Evolutionary conservation across 2,329 filamentous ascomycete species (phyloP), one percentile per base, ranked within the genome.

Genomic region (Xylariaceae sp.): DNA sequence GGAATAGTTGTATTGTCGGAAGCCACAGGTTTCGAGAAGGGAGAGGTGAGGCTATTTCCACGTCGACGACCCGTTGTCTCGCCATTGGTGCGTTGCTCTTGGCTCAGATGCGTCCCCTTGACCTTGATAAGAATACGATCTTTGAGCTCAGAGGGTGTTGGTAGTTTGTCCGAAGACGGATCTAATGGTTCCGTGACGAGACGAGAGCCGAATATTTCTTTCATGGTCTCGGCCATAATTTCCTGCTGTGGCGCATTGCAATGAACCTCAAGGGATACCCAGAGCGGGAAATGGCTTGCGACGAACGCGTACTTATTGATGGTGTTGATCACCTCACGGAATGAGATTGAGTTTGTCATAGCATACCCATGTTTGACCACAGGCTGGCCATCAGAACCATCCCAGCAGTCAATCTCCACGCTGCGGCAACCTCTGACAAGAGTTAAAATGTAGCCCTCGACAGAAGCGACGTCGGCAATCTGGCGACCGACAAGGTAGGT

Each of bases 391-490:
- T 96, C 89, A 50, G 85, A 83, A 16, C 95, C 95, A 73, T 99
- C 92, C 95, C 95, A 99, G 74, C 93, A 98, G 74, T 99, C 95
- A 50, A 99, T 91, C 75, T 99, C 95, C 44, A 99, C 88, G 72
- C 95, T 98, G 48, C 95, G 89, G 71, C 95, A 99, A 7, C 93
- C 93, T 57, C 90, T 89, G 61, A 90, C 87, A 6, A 99, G 82
- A 2, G 93, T 91, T 7, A 87, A 87, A 65, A 98, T 96, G 75
- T 99, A 99, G 43, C 92, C 92, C 73, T 99, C 95, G 2, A 96
- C 90, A 69, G 93, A 98, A 1, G 95, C 97, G 44, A 90, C 85
- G 23, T 93, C 93, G 10, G 87, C 89, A 2, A 98, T 88, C 72
- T 99, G 95, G 51, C 93, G 88, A 14, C 95, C 95, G 3, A 96